Base-by-base conservation (phyloP, 106 monocot genomes). In the Dendrobium officinale region DNA sequence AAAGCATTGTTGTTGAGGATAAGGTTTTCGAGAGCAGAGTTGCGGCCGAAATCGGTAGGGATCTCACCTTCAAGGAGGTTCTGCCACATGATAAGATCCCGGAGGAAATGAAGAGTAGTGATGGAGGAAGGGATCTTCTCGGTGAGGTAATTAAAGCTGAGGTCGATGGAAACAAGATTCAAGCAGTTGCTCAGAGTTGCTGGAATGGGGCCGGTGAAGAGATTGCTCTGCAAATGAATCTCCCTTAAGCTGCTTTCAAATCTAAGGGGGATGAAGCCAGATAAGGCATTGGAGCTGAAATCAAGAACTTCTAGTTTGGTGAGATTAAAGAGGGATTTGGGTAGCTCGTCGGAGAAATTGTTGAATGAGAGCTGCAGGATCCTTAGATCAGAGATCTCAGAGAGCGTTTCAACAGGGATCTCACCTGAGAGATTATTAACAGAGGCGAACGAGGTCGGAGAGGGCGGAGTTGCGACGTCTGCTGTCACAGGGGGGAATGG, bases 1-100 rank as follows among this genome's bases (percentile, higher is more conserved):
- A 96, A 83, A 2, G 78, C 96, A 73, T 96, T 96, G 86, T 93
- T 89, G 81, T 96, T 93, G 18, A 96, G 87, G 73, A 96, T 96
- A 43, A 96, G 85, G 72, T 96, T 90, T 70, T 97, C 89, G 5
- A 97, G 86, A 20, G 56, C 37, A 27, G 26, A 19, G 17, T 86
- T 42, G 45, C 29, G 58, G 22, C 77, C 49, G 6, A 97, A 85
- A 78, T 90, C 90, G 13, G 43, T 43, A 9, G 96, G 96, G 49
- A 97, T 97, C 82, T 88, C 83, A 11, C 96, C 96, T 26, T 81
- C 83, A 9, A 97, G 85, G 5, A 82, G 11, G 81, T 97, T 97
- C 87, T 94, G 87, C 96, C 96, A 94, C 94, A 94, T 84, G 29
- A 92, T 92, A 40, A 97, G 86, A 73, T 97, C 92, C 11, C 55